Percentiles rank a stretch among this genome's conserved stretches.
Evolutionary conservation across 2,329 filamentous ascomycete species (phyloP).

Genomic region (Pseudocercospora fijiensis): DNA sequence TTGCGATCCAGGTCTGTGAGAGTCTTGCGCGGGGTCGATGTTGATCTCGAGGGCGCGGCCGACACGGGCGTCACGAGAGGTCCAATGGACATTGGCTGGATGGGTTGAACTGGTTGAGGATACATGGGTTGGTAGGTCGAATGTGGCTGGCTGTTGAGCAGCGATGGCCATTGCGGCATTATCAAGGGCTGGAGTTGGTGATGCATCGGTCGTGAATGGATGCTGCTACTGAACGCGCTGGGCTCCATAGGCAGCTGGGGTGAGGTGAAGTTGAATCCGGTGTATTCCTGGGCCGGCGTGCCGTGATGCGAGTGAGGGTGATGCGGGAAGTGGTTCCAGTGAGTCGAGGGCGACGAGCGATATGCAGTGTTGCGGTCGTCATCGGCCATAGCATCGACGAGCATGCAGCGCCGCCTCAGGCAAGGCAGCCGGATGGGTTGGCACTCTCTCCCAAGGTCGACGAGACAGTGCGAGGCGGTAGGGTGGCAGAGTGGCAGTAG

Average conservation of each 20-base stretch:
- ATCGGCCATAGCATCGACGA: conserved; percentile 34
- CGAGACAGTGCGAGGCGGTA: not conserved
- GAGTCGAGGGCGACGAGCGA: conserved; percentile 32
- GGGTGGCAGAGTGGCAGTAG: conserved; percentile 10
- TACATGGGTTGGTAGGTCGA: conserved; percentile 61
- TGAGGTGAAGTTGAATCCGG: conserved; percentile 61
- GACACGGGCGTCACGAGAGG: conserved; percentile 55
- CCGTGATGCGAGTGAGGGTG: conserved; percentile 62
- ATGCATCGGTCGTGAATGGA: conserved; percentile 52
- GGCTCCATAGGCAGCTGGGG: conserved; percentile 62
- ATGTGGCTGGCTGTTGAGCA: conserved; percentile 66
- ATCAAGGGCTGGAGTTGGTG: conserved; percentile 67
- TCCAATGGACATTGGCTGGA: conserved; percentile 47
- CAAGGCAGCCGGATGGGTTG: conserved; percentile 1
- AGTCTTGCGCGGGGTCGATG: conserved; percentile 58
- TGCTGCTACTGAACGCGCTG: conserved; percentile 54
- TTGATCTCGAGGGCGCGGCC: conserved; percentile 46
- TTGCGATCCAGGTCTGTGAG: conserved; percentile 87
- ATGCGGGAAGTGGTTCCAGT: conserved; percentile 32
- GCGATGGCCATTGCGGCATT: conserved; percentile 79
- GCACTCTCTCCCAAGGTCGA: not conserved
- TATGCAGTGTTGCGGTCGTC: conserved; percentile 32
- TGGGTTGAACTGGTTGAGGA: conserved; percentile 55
- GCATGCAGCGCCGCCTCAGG: conserved; percentile 8
- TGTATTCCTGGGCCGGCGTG: conserved; percentile 69